Conservation (phyloP, 2,329 filamentous ascomycete species). For the Fusarium poae region DNA sequence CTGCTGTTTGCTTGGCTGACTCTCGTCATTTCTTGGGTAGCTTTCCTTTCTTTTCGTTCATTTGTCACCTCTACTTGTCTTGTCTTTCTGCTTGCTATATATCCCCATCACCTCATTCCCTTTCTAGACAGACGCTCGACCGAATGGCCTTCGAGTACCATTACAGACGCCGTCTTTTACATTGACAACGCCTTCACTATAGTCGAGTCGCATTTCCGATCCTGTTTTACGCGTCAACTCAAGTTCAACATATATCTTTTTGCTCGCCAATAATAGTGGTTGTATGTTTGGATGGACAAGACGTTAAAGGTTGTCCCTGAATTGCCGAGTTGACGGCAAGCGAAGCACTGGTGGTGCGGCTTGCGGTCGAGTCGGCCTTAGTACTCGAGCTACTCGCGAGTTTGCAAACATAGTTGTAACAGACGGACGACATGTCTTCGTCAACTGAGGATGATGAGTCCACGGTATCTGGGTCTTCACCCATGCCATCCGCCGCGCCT, state of each 20-base stretch:
- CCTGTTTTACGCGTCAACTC: slow-evolving; percentile 13
- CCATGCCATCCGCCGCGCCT: slow-evolving; percentile 34
- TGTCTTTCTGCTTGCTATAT: slow-evolving; percentile 28
- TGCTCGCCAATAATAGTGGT: slow-evolving; percentile 11
- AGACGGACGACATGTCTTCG: slow-evolving; percentile 33
- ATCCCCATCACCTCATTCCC: slow-evolving; percentile 23
- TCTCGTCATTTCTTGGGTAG: slow-evolving; percentile 38
- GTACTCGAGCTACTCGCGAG: slow-evolving; percentile 16
- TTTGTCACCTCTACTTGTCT: slow-evolving; percentile 26
- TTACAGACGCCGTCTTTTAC: slow-evolving; percentile 26
- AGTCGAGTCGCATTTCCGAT: slow-evolving; percentile 4
- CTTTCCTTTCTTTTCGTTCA: slow-evolving; percentile 31
- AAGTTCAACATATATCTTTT: slow-evolving; percentile 4
- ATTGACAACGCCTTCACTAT: slow-evolving; percentile 24
- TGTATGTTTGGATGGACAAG: slow-evolving; percentile 44
- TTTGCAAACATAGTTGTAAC: slow-evolving; percentile 16
- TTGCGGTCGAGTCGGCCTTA: slow-evolving; percentile 39
- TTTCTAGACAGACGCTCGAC: slow-evolving; percentile 23
- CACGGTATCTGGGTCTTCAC: slow-evolving; percentile 14
- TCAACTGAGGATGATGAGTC: slow-evolving; percentile 38
- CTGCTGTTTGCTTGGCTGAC: slow-evolving; percentile 35
- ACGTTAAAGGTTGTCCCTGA: slow-evolving; percentile 35
- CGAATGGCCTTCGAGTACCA: slow-evolving; percentile 37
- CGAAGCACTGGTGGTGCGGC: slow-evolving; percentile 32
- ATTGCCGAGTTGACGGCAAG: slow-evolving; percentile 45